phyloP scores from a whole-genome alignment of 169 alveolate species.

The Eimeria mitis region DNA sequence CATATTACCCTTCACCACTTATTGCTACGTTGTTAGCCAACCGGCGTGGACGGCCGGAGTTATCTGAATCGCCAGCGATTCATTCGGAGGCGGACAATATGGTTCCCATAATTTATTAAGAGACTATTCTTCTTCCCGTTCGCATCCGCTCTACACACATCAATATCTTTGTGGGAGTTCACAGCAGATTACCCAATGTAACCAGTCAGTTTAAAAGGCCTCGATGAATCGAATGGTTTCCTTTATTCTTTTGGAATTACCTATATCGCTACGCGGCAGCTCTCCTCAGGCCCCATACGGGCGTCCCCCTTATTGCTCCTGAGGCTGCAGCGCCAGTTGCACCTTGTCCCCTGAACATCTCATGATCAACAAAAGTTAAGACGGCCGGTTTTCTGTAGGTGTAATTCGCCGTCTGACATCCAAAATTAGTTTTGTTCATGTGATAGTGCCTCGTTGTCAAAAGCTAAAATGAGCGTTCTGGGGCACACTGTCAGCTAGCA shows the following conservation, averaged over 20 bases:
- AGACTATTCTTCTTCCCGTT: not conserved
- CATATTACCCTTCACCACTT: not conserved
- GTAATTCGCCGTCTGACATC: no score
- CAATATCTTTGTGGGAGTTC: not conserved
- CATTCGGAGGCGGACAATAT: not conserved
- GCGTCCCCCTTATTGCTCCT: not conserved
- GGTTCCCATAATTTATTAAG: not conserved
- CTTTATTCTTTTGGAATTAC: not conserved
- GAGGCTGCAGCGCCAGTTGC: not conserved
- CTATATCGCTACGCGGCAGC: not conserved
- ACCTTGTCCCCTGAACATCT: not conserved
- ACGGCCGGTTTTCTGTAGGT: not conserved
- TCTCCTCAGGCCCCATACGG: not conserved
- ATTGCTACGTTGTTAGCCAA: not conserved
- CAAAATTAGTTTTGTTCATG: not conserved
- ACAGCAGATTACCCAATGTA: not conserved
- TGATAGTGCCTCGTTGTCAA: not conserved
- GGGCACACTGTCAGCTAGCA: not conserved
- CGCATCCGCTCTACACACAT: not conserved
- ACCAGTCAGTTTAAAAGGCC: not conserved
- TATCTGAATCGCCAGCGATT: no score
- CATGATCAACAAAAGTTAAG: not conserved
- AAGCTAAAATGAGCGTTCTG: not conserved
- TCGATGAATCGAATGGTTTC: not conserved
- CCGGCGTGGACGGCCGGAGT: not conserved